These are phyloP conservation scores for Clarireedia homoeocarpa DNA, from an alignment of 2,329 filamentous ascomycete genomes.

Conservation along the genomic window DNA sequence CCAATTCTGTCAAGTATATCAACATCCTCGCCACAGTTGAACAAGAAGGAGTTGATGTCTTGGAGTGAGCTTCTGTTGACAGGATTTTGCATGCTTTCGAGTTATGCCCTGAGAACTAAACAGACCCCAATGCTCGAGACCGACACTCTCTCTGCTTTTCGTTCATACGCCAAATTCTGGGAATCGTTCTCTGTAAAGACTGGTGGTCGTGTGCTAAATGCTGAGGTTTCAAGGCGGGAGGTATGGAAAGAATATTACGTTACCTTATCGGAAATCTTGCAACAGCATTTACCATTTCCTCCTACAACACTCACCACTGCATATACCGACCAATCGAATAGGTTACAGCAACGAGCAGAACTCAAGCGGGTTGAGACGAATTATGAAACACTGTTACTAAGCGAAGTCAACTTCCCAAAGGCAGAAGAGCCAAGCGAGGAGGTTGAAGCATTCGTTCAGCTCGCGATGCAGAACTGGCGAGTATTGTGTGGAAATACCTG, in stretches of 20 bases:
- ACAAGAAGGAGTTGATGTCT: conserved; percentile 59
- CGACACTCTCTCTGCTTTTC: conserved; percentile 49
- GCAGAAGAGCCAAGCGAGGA: conserved; percentile 72
- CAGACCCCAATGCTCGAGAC: conserved; percentile 43
- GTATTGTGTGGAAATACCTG: conserved; percentile 73
- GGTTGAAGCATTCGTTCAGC: conserved; percentile 73
- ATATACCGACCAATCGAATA: conserved; percentile 44
- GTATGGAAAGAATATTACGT: conserved; percentile 85
- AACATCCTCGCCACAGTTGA: conserved; percentile 36
- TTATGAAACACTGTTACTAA: conserved; percentile 72
- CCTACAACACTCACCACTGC: conserved; percentile 34
- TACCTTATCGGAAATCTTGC: conserved; percentile 68
- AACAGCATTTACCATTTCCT: conserved; percentile 54
- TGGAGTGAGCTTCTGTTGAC: conserved; percentile 76
- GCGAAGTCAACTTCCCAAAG: conserved; percentile 75
- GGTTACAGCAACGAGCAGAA: conserved; percentile 63
- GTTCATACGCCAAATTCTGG: conserved; percentile 67
- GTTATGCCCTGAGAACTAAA: conserved; percentile 47
- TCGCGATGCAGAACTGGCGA: conserved; percentile 78
- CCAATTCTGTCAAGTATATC: conserved; percentile 51
- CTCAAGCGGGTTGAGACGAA: conserved; percentile 69
- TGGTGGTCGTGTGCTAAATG: conserved; percentile 51
- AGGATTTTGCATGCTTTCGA: conserved; percentile 63
- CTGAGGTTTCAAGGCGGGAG: conserved; percentile 52
- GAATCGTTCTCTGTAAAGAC: conserved; percentile 36